Base-by-base conservation (phyloP, 2,329 filamentous ascomycete species). In the Davidsoniella virescens region DNA sequence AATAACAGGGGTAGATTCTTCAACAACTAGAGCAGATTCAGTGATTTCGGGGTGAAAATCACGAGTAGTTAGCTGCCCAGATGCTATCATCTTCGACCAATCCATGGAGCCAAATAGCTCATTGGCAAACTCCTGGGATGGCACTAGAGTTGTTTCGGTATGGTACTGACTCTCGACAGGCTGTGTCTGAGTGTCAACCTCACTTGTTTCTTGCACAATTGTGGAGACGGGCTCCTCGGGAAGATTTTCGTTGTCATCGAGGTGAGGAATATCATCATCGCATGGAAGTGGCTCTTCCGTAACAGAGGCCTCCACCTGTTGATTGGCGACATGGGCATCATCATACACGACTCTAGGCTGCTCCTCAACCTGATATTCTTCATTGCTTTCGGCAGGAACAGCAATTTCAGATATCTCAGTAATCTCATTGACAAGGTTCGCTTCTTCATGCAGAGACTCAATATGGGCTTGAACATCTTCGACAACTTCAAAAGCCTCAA, bases 71-170 rank as follows among this genome's bases (percentile, higher is more conserved):
- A 8, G 12, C 29, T 33, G 29, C 29, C 29, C 3, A 33, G 29
- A 33, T 12, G 8, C 29, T 4, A 33, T 6, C 33, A 36, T 17
- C 33, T 47, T 49, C 5, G 50, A 33, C 50, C 50, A 52, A 2
- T 40, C 44, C 50, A 52, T 48, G 5, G 50, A 47, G 23, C 44
- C 39, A 14, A 52, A 37, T 6, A 52, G 39, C 5, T 33, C 33
- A n/a, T 48, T 5, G 16, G 44, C 50, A 18, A 47, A 46, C 17
- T 52, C 44, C 7, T 25, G 33, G 5, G 44, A 52, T 9, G 50
- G 44, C n/a, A 52, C 39, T 23, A 51, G 33, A 5, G 49, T 20
- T 36, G 6, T 46, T 23, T 16, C 4, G 20, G 2, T 36, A 10
- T 20, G 5, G 16, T 10, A 42, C 16, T 38, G 7, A 16, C 43